Conservation (phyloP, 1,284 basidiomycete genomes). For the Hymenochaete sp. region DNA sequence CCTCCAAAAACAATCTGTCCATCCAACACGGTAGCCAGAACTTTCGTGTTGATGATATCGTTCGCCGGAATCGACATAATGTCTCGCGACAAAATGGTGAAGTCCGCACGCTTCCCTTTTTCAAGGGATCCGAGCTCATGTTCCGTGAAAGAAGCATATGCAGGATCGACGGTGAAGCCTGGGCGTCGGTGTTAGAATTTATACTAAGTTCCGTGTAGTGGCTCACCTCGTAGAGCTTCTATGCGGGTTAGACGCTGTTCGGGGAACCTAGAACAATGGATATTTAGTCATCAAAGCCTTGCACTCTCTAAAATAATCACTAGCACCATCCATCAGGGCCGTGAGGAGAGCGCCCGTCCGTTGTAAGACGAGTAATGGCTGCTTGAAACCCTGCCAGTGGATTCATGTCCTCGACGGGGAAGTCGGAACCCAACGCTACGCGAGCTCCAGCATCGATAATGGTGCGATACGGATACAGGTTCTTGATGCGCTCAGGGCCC, state of each 20-base stretch:
- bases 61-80: constrained; percentile 61
- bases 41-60: constrained; percentile 62
- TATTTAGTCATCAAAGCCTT: background rate
- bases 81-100: constrained; percentile 72
- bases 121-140: constrained; percentile 61
- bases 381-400: constrained; percentile 78
- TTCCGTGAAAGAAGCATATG: constrained; percentile 82
- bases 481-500: constrained; percentile 78
- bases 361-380: constrained; percentile 69
- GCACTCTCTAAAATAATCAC: background rate
- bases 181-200: constrained; percentile 2
- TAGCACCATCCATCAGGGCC: constrained; percentile 72
- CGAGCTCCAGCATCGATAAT: constrained; percentile 53
- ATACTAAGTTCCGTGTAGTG: background rate
- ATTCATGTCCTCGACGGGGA: constrained; percentile 79
- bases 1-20: constrained; percentile 59
- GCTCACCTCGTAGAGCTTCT: constrained; percentile 59
- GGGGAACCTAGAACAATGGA: constrained; percentile 54
- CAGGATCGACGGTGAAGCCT: constrained; percentile 72
- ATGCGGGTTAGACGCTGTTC: constrained; percentile 66
- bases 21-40: constrained; percentile 73
- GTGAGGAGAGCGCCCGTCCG: constrained; percentile 70
- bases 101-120: constrained; percentile 77
- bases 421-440: constrained; percentile 77
- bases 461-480: constrained; percentile 80